Evolutionary conservation across 108 stramenopile genomes (phyloP), one percentile per base, ranked within the genome.

Genomic region (Fragilariopsis cylindrus): DNA sequence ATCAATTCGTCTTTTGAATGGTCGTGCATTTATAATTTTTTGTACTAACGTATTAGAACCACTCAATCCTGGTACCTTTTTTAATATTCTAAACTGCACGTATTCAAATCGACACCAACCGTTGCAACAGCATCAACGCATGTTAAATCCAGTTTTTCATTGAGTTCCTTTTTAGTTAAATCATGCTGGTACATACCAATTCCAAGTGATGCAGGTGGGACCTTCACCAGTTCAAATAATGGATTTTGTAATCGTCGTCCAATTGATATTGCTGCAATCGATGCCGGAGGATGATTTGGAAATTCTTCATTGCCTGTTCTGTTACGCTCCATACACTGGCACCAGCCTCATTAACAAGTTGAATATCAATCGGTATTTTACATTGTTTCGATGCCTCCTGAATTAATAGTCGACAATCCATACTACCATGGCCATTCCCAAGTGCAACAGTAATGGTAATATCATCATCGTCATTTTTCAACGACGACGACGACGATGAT

Each of bases 161-260:
- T 84, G 57, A 91, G 69, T 40, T 82, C 73, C 30, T 75, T 78
- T 53, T 87, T 82, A 30, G 74, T 63, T 45, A 88, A 65, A 66
- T 91, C 90, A 74, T 91, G 90, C 74, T 91, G 90, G 65, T 91
- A 91, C 87, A 91, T 88, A 11, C 90, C 90, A 18, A 91, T 65
- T 7, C 90, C 90, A 19, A 91, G 68, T 57, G 74, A 79, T 57
- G 52, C 74, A 15, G 87, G 87, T 9, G 90, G 90, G 8, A 91
- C 78, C 49, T 88, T 88, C 16, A 91, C 84, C 9, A 91, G 60
- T 65, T 89, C 88, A 57, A 76, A 79, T 30, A 89, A 66, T 8
- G 88, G 88, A 74, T 89, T 89, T 56, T 82, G 80, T n/a, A 73
- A 77, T 40, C 88, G 75, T 39, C 88, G 58, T 13, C 85, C 88